These are phyloP conservation scores for Hippophae gyantsensis DNA, from an alignment of 306 rosid species.

Conservation along the genomic window DNA sequence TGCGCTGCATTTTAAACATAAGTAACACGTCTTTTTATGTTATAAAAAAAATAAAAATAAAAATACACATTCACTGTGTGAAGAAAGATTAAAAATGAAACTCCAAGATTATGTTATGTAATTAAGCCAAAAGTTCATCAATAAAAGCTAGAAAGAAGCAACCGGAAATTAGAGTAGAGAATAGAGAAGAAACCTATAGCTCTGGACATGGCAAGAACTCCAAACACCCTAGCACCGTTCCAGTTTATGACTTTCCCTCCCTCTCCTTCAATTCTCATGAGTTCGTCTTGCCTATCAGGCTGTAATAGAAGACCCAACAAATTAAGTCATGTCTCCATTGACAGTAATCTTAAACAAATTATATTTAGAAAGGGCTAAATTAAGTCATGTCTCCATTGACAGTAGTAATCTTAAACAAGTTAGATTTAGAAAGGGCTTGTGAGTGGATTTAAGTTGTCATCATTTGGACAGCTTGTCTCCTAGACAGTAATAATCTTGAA, in stretches of 20 bases:
- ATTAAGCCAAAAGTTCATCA: background rate
- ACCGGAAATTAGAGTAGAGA: constrained; percentile 14
- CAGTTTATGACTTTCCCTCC: constrained; percentile 96
- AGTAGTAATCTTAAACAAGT: too few species aligned
- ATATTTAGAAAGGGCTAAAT: background rate
- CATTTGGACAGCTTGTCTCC: too few species aligned
- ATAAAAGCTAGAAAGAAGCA: constrained; percentile 6
- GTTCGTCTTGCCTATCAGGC: constrained; percentile 88
- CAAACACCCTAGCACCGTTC: constrained; percentile 86
- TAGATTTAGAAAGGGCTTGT: too few species aligned
- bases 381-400: background rate
- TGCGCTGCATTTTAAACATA: too few species aligned
- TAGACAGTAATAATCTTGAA: too few species aligned
- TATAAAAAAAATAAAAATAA: too few species aligned
- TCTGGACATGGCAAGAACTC: constrained; percentile 72
- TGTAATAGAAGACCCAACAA: constrained; percentile 39
- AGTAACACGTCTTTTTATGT: too few species aligned
- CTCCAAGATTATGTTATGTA: background rate
- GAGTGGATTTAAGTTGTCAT: too few species aligned
- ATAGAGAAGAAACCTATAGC: constrained; percentile 74
- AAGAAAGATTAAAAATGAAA: background rate
- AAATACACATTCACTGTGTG: too few species aligned
- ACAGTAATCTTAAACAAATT: too few species aligned
- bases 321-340: background rate
- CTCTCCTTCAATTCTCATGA: constrained; percentile 46